Evolutionary conservation across 768 basidiomycete species (phyloP).

Genomic region (Sporobolomyces phaffii): DNA sequence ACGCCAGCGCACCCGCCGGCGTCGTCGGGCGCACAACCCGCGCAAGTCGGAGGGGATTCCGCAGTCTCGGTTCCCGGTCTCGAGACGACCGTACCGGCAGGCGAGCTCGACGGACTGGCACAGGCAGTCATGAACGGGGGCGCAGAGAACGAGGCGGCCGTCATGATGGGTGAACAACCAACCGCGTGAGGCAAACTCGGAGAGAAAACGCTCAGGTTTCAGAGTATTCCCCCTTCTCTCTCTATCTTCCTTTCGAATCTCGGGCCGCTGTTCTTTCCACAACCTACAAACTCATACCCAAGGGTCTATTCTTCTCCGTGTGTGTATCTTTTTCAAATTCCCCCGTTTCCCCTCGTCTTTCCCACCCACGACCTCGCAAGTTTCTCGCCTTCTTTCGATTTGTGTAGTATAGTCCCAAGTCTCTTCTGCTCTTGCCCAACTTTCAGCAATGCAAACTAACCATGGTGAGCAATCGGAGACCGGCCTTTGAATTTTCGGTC

Average conservation of each 20-base stretch:
- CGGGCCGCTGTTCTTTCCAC: neutral
- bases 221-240: neutral
- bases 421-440: neutral
- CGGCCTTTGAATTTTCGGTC: too few relatives aligned
- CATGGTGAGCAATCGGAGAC: too few relatives aligned
- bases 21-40: neutral
- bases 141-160: constrained; percentile 17
- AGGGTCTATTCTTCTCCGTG: neutral
- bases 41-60: neutral
- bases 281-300: too few relatives aligned
- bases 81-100: constrained; percentile 13
- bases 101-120: constrained; percentile 19
- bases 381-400: neutral
- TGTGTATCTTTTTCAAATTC: neutral
- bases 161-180: constrained; percentile 31
- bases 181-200: neutral
- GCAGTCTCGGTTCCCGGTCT: constrained; percentile 15
- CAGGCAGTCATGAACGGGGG: constrained; percentile 27
- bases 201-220: neutral
- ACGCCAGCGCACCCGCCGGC: neutral
- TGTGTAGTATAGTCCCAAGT: neutral
- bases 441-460: constrained; percentile 4
- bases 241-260: neutral
- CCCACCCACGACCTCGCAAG: neutral
- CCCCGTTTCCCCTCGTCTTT: neutral